Base-by-base conservation (phyloP, 768 basidiomycete species). In the Boletus tomentosulus region DNA sequence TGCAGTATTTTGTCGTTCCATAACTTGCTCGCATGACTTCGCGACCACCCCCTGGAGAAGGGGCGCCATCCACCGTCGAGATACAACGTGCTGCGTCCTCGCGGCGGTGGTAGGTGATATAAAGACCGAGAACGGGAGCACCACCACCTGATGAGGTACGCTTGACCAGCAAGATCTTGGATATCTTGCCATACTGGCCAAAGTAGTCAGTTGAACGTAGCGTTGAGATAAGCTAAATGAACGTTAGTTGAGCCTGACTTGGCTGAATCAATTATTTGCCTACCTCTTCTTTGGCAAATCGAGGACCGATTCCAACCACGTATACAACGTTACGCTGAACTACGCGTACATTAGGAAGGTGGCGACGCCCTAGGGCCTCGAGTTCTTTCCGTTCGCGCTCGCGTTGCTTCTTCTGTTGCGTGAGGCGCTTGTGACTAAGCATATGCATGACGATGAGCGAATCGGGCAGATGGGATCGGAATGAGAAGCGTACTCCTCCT, bases 1-100 rank as follows among this genome's bases (percentile, higher is more conserved):
- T 94, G 73, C 97, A 99, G 65, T 99, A 99, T 70, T 97, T 92
- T 31, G 96, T 96, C 15, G 95, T 98, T 27, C 97, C 97, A 68
- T 92, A 87, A 65, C 92, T 95, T 16, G 94, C 96, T 56, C 92
- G 81, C 84, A 99, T 87, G 42, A 91, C 78, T 56, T 95, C 89
- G 22, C 87, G 85, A 34, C 89, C 87, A 45, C 92, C 93, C 13
- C 87, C 85, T n/a, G 95, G 93, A 13, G 93, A 91, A 22, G 86
- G 77, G 25, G 90, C 84, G 3, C 97, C 95, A 71, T 99, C 97
- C 25, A 98, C 88, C 13, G 93, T 92, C 25, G 85, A 76, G 57
- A 98, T 98, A 51, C 92, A 92, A 24, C 93, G 84, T 28, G 90
- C 88, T 2, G 97, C 97, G 71, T 99, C 97, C 71, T 97, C 92